Evolutionary conservation across 1,139 yeast genomes (phyloP).

Genomic region (Yamadazyma triangularis): DNA sequence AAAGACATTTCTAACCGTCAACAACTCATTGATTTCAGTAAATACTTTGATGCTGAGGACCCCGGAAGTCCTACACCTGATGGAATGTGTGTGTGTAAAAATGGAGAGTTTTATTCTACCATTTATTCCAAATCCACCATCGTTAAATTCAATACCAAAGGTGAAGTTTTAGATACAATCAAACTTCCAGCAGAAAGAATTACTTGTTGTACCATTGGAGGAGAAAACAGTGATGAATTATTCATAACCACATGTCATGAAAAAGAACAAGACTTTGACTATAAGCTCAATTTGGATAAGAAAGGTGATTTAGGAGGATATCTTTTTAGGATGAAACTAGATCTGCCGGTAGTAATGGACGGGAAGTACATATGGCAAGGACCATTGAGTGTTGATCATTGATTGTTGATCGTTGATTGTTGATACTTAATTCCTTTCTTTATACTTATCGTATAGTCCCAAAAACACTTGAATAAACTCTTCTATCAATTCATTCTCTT

Average conservation of each 20-base stretch:
- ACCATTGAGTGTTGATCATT: not conserved
- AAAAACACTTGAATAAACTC: conserved; percentile 41
- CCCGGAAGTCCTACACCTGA: conserved; percentile 66
- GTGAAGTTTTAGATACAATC: conserved; percentile 49
- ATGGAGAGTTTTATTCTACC: conserved; percentile 65
- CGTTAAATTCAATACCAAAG: conserved; percentile 46
- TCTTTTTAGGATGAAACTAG: conserved; percentile 23
- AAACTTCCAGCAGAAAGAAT: conserved; percentile 58
- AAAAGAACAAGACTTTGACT: conserved; percentile 34
- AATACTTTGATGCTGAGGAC: conserved; percentile 41
- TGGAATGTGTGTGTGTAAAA: conserved; percentile 63
- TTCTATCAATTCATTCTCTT: conserved; percentile 61
- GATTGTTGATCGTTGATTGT: not conserved
- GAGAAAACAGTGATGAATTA: conserved; percentile 51
- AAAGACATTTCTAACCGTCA: conserved; percentile 42
- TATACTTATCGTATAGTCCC: too few relatives aligned
- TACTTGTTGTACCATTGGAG: conserved; percentile 74
- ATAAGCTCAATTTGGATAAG: conserved; percentile 24
- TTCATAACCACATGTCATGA: conserved; percentile 66
- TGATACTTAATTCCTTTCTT: too few relatives aligned
- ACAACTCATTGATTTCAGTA: conserved; percentile 7
- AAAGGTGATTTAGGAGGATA: conserved; percentile 56
- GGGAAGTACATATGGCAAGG: conserved; percentile 20
- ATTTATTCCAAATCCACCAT: conserved; percentile 61
- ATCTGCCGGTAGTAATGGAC: conserved; percentile 14